Evolutionary conservation across 2,329 filamentous ascomycete species (phyloP), one percentile per base, ranked within the genome.

Genomic region (Pseudogymnoascus sp.): DNA sequence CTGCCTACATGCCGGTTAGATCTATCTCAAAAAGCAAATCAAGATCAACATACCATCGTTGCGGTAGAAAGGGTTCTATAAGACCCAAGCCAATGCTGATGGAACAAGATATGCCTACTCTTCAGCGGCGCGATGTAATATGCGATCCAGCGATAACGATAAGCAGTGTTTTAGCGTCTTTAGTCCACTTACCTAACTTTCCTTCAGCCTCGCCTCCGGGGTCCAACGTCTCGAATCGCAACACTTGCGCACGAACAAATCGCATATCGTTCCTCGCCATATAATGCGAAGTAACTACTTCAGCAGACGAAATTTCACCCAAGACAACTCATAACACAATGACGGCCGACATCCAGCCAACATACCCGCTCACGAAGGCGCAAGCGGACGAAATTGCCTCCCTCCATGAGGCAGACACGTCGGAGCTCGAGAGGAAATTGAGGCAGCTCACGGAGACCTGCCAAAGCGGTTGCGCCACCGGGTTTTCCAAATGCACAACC

Each of bases 1-100:
- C 94, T 76, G 94, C 94, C 94, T 87, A 58, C 52, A 39, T 9
- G 6, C 21, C 3, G 12, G 13, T 59, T 33, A 55, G 48, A 55
- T 55, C 2, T 33, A 33, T 55, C 33, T 27, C 18, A 7, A 55
- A 18, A 33, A 21, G 9, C 2, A 7, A 1, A 18, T 21, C 15
- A 55, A 21, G 12, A n/a, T 1, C 9, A 21, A 55, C 48, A 18
- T 55, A 55, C 48, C 48, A 55, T 55, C 29, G 48, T 55, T 33
- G 9, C 29, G n/a, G 29, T 33, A 33, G 15, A 33, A 33, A 33
- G 48, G 48, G n/a, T 55, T 55, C 48, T 4, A 18, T n/a, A 55
- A 33, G 48, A 55, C 48, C 48, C 48, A 55, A 33, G 48, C 10
- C n/a, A 33, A n/a, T 45, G 29, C 29, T 55, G 48, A 55, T 55